Percentiles rank a stretch among this genome's conserved stretches.
Evolutionary conservation across 805 yeast species (phyloP).

Genomic region (Kodamaea sagamina): DNA sequence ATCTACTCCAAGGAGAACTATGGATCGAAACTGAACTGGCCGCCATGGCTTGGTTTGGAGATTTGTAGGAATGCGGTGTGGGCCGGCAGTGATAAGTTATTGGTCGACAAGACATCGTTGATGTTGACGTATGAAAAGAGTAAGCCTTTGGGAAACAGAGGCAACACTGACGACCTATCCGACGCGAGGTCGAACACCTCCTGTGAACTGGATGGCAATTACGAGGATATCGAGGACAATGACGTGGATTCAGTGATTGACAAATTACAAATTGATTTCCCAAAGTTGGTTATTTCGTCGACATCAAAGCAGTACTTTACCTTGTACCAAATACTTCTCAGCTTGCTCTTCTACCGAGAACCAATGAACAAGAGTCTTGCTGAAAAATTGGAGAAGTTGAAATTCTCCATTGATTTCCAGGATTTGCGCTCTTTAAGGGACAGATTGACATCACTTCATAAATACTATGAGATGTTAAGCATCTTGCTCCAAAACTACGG

Average conservation of each 20-base stretch:
- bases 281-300: slow-evolving; percentile 64
- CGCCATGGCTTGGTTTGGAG: slow-evolving; percentile 85
- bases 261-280: slow-evolving; percentile 63
- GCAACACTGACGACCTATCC: slow-evolving; percentile 11
- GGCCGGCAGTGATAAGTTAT: slow-evolving; percentile 47
- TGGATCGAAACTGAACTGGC: slow-evolving; percentile 73
- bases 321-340: slow-evolving; percentile 60
- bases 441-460: slow-evolving; percentile 52
- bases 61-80: slow-evolving; percentile 49
- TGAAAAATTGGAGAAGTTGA: slow-evolving; percentile 63
- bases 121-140: slow-evolving; percentile 56
- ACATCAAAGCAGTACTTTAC: slow-evolving; percentile 76
- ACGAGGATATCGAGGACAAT: slow-evolving; percentile 13
- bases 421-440: slow-evolving; percentile 53
- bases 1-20: slow-evolving; percentile 53
- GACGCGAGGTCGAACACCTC: too few relatives aligned
- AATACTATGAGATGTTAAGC: slow-evolving; percentile 43
- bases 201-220: slow-evolving; percentile 2
- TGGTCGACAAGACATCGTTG: slow-evolving; percentile 65
- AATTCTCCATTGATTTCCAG: slow-evolving; percentile 69
- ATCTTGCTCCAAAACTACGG: slow-evolving; percentile 48
- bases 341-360: slow-evolving; percentile 70
- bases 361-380: slow-evolving; percentile 61
- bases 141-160: slow-evolving; percentile 28
- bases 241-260: slow-evolving; percentile 7